Conservation (phyloP, 805 yeast genomes). For the Tetrapisispora iriomotensis region DNA sequence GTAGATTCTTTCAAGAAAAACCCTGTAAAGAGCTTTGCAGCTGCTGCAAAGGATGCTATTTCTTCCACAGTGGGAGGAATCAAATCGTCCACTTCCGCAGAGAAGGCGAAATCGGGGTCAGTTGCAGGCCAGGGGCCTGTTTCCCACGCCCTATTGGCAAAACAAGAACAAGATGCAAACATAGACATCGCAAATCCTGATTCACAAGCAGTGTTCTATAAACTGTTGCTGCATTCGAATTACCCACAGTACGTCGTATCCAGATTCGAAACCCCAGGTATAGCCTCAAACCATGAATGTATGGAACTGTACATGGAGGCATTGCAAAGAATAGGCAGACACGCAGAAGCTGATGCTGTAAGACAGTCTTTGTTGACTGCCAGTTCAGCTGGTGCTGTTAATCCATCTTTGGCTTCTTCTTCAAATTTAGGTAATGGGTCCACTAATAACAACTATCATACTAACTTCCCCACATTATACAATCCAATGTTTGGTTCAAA, state of each 20-base stretch:
- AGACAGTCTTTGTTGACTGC: conserved; percentile 38
- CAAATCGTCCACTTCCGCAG: conserved; percentile 1
- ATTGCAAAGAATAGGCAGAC: conserved; percentile 63
- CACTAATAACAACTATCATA: conserved; percentile 14
- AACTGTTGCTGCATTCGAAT: conserved; percentile 59
- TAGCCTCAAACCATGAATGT: conserved; percentile 73
- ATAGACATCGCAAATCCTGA: conserved; percentile 54
- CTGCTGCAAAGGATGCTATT: conserved; percentile 2
- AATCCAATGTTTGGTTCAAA: conserved; percentile 45
- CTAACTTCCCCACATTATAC: conserved; percentile 25
- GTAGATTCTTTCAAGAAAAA: background rate
- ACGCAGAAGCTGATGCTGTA: conserved; percentile 65
- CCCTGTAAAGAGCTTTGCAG: background rate
- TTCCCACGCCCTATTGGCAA: conserved; percentile 38
- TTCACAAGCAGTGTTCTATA: conserved; percentile 78
- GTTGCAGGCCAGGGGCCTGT: conserved; percentile 7
- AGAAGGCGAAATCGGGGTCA: background rate
- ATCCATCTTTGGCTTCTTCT: conserved; percentile 25
- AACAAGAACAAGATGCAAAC: conserved; percentile 82
- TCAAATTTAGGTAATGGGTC: conserved; percentile 6
- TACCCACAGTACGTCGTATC: conserved; percentile 96
- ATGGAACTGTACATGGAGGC: conserved; percentile 74
- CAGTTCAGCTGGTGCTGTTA: conserved; percentile 27
- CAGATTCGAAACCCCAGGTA: conserved; percentile 89
- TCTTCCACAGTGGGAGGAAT: conserved; percentile 3